Percentiles rank a stretch among this genome's conserved stretches.
phyloP scores from a whole-genome alignment of 306 rosid genomes.

The Cicer yamashitae region DNA sequence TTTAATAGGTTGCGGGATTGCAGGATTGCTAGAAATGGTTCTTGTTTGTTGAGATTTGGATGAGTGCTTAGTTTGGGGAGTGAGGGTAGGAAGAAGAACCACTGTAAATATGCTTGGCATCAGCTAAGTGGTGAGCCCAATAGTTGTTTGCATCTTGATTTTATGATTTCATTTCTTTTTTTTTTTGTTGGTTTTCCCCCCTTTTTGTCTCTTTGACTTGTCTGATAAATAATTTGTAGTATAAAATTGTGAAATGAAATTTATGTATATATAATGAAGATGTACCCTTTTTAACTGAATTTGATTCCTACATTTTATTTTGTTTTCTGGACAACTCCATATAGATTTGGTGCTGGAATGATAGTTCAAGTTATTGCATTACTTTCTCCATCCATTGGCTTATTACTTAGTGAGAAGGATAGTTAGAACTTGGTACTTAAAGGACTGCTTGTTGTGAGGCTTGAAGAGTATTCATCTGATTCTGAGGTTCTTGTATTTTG shows the following conservation, averaged over 20 bases:
- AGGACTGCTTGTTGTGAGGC: neutral
- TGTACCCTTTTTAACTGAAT: slow-evolving; percentile 7
- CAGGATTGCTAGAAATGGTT: slow-evolving; percentile 54
- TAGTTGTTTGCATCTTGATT: slow-evolving; percentile 67
- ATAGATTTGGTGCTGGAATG: neutral
- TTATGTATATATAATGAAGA: slow-evolving; percentile 57
- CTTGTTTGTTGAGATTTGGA: slow-evolving; percentile 57
- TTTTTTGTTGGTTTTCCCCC: neutral
- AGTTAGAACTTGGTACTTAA: neutral
- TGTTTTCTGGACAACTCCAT: slow-evolving; percentile 1
- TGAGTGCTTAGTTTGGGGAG: slow-evolving; percentile 53
- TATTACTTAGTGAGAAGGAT: neutral
- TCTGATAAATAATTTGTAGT: slow-evolving; percentile 85
- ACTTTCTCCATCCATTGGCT: neutral
- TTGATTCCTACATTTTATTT: neutral
- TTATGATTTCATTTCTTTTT: slow-evolving; percentile 42
- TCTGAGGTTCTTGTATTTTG: slow-evolving; percentile 1
- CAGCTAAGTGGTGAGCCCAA: slow-evolving; percentile 52
- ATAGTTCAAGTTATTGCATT: slow-evolving; percentile 13
- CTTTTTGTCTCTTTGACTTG: slow-evolving; percentile 50
- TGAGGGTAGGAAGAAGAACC: slow-evolving; percentile 51
- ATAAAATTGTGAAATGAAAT: slow-evolving; percentile 52
- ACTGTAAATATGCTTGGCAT: slow-evolving; percentile 72
- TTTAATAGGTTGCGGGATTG: slow-evolving; percentile 54
- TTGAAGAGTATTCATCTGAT: neutral